Conservation (phyloP, 257 asterid species). For the Plantago ovata region DNA sequence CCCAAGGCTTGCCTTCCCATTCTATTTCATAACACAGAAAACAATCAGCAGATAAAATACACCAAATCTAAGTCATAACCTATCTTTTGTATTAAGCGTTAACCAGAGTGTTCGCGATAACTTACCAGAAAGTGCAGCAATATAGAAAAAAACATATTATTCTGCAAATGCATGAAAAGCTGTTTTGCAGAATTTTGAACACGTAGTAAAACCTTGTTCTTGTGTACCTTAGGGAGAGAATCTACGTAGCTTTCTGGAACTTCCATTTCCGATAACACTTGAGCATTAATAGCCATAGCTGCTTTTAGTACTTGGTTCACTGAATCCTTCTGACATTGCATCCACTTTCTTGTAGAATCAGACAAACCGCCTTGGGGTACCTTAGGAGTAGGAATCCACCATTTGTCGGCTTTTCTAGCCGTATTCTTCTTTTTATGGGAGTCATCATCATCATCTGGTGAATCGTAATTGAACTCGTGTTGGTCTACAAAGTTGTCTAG, state of each 20-base stretch:
- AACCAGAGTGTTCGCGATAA: too few relatives aligned
- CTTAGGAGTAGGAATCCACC: conserved; percentile 95
- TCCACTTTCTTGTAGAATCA: conserved; percentile 62
- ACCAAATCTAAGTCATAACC: neutral
- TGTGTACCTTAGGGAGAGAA: conserved; percentile 75
- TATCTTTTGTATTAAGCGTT: too few relatives aligned
- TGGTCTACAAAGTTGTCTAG: conserved; percentile 76
- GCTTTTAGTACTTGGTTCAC: conserved; percentile 89
- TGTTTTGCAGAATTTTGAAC: too few relatives aligned
- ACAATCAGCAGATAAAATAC: neutral
- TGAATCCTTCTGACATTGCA: conserved; percentile 74
- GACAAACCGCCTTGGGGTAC: conserved; percentile 74
- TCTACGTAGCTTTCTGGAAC: conserved; percentile 85
- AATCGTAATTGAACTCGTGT: conserved; percentile 54
- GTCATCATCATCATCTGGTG: conserved; percentile 36
- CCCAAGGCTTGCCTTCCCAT: conserved; percentile 88
- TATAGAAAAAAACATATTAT: neutral
- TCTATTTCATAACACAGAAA: conserved; percentile 27
- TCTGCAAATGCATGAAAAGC: too few relatives aligned
- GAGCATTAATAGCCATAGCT: conserved; percentile 85
- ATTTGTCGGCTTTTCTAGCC: conserved; percentile 51
- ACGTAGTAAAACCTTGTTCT: neutral
- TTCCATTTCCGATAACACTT: conserved; percentile 69
- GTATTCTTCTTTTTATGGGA: conserved; percentile 25
- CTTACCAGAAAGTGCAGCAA: neutral